Conservation (phyloP, 164 flowering plant genomes). For the Magnolia sinica region DNA sequence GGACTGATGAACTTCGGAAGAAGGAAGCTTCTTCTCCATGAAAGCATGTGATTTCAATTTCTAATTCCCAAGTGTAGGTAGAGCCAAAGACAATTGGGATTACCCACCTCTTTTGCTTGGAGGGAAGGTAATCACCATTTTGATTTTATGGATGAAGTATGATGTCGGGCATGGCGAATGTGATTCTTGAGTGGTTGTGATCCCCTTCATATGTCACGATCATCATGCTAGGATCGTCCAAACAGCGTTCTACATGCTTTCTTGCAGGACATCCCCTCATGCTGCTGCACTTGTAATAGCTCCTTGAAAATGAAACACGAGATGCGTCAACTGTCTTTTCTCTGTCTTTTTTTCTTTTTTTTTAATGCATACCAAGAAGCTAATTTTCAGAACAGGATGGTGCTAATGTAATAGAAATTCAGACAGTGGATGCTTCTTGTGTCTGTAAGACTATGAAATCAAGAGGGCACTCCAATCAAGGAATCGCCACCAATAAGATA, state of each 20-base stretch:
- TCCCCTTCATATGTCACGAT: slow-evolving; percentile 41
- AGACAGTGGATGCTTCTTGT: not conserved
- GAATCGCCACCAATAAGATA: too few species aligned
- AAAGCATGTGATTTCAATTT: not conserved
- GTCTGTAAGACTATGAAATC: not conserved
- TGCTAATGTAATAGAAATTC: not conserved
- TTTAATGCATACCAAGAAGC: not conserved
- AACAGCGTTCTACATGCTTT: slow-evolving; percentile 39
- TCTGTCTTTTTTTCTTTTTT: too few species aligned
- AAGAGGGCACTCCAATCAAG: not conserved
- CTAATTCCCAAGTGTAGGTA: not conserved
- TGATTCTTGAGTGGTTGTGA: slow-evolving; percentile 29
- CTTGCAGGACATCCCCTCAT: slow-evolving; percentile 43
- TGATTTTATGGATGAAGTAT: slow-evolving; percentile 7
- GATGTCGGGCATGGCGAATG: slow-evolving; percentile 21
- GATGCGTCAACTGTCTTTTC: not conserved
- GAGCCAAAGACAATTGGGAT: not conserved
- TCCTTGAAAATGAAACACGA: slow-evolving; percentile 20
- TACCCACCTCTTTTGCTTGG: not conserved
- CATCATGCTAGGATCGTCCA: slow-evolving; percentile 36
- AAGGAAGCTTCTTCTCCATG: not conserved
- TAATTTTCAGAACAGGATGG: too few species aligned
- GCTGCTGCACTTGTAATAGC: slow-evolving; percentile 46
- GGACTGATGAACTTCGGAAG: not conserved
- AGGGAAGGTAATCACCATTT: not conserved